Conservation (phyloP, 2,329 filamentous ascomycete genomes). For the Endoconidiophora polonica region DNA sequence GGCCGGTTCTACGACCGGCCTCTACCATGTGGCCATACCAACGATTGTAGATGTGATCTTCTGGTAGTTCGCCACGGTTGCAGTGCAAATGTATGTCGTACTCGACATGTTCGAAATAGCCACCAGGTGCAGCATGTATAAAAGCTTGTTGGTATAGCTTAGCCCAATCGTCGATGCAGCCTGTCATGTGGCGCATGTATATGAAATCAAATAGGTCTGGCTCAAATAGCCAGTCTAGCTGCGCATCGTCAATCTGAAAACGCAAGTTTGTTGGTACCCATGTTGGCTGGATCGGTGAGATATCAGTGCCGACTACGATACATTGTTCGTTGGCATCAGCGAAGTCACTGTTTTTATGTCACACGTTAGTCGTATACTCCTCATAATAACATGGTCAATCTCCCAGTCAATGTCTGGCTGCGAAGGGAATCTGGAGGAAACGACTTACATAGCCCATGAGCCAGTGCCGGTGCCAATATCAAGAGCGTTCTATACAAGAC, state of each 20-base stretch:
- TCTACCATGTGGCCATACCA: constrained; percentile 19
- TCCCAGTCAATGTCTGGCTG: too few relatives aligned
- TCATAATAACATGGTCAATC: too few relatives aligned
- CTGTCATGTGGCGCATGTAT: constrained; percentile 40
- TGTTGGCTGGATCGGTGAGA: constrained; percentile 38
- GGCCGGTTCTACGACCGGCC: constrained; percentile 18
- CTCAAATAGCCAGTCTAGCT: constrained; percentile 27
- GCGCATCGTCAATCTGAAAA: constrained; percentile 23
- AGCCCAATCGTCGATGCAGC: constrained; percentile 39
- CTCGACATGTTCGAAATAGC: constrained; percentile 20
- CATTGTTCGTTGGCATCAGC: constrained; percentile 27
- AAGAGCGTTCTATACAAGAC: constrained; percentile 17
- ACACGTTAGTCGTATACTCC: neutral
- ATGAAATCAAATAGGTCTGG: constrained; percentile 38
- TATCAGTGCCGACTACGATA: constrained; percentile 33
- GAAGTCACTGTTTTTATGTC: constrained; percentile 26
- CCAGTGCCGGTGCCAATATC: constrained; percentile 41
- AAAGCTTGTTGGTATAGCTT: constrained; percentile 35
- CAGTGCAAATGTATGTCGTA: constrained; percentile 14
- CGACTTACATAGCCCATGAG: constrained; percentile 37
- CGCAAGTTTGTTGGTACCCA: constrained; percentile 29
- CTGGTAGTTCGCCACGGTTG: constrained; percentile 11
- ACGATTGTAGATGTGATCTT: constrained; percentile 16
- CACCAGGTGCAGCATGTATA: constrained; percentile 29
- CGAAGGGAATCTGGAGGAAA: constrained; percentile 16